Percentiles rank a stretch among this genome's conserved stretches.
Conservation (phyloP, 2,329 filamentous ascomycete species). For the Diplodia scrobiculata region DNA sequence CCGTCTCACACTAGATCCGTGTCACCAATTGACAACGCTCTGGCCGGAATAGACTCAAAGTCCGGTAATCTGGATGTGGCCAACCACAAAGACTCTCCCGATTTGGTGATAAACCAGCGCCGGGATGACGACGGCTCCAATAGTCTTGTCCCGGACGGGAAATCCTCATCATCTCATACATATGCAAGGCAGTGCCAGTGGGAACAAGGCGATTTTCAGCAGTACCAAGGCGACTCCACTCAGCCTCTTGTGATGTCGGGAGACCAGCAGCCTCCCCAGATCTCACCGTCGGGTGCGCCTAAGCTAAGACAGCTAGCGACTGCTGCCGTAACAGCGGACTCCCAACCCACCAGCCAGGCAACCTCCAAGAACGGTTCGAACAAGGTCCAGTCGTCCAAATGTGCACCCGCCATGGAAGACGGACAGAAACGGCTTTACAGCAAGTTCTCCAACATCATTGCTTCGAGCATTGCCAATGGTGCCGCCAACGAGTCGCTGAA, state of each 20-base stretch:
- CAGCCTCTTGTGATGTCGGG: not conserved
- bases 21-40: conserved; percentile 38
- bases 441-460: conserved; percentile 35
- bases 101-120: not conserved
- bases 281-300: not conserved
- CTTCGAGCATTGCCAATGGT: conserved; percentile 33
- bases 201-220: not conserved
- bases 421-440: conserved; percentile 32
- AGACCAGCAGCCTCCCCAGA: not conserved
- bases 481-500: conserved; percentile 33
- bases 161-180: not conserved
- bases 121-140: not conserved
- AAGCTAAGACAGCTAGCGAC: conserved; percentile 6
- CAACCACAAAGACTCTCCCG: not conserved
- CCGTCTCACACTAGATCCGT: conserved; percentile 30
- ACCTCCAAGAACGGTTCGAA: not conserved
- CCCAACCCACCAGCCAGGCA: not conserved
- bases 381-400: not conserved
- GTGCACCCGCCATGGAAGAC: not conserved
- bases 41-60: conserved; percentile 39
- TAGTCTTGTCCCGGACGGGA: not conserved
- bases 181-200: not conserved
- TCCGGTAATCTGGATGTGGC: not conserved
- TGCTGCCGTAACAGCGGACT: conserved; percentile 11
- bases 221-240: not conserved